A percentile compares a stretch with the other conserved stretches of the same genome.
Evolutionary conservation across 768 basidiomycete species (phyloP).

Genomic region (Russula sp.): DNA sequence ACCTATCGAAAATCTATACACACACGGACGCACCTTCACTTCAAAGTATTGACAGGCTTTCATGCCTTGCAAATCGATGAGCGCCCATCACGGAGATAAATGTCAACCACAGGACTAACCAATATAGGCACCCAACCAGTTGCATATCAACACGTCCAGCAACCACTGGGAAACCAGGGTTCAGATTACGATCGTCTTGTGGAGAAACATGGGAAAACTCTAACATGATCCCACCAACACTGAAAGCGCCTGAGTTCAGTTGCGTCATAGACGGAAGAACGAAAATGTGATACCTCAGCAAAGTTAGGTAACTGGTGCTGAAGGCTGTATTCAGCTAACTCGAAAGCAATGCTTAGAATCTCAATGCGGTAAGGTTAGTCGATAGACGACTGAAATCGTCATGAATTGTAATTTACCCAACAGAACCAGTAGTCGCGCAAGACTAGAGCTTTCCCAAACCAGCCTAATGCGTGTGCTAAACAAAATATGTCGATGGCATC

Average conservation of each 20-base stretch:
- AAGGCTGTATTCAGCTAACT: constrained; percentile 83
- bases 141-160: constrained; percentile 81
- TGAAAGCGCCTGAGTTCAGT: constrained; percentile 35
- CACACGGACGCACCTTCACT: constrained; percentile 47
- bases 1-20: constrained; percentile 4
- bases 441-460: constrained; percentile 91
- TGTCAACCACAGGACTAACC: constrained; percentile 44
- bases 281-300: constrained; percentile 58
- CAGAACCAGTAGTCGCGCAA: constrained; percentile 93
- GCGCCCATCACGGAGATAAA: constrained; percentile 28
- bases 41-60: constrained; percentile 84
- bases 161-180: constrained; percentile 57
- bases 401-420: constrained; percentile 54
- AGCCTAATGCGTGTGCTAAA: constrained; percentile 78
- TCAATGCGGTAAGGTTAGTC: constrained; percentile 36
- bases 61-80: constrained; percentile 55
- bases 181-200: constrained; percentile 15
- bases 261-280: constrained; percentile 29
- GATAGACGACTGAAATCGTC: constrained; percentile 10
- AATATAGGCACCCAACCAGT: constrained; percentile 83
- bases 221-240: constrained; percentile 95
- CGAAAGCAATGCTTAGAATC: constrained; percentile 86
- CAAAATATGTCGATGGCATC: constrained; percentile 85
- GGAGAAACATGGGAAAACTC: constrained; percentile 34
- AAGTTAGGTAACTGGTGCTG: constrained; percentile 89